Evolutionary conservation across 2,329 filamentous ascomycete genomes (phyloP), one percentile per base, ranked within the genome.

Genomic region (Microdochium paspali): DNA sequence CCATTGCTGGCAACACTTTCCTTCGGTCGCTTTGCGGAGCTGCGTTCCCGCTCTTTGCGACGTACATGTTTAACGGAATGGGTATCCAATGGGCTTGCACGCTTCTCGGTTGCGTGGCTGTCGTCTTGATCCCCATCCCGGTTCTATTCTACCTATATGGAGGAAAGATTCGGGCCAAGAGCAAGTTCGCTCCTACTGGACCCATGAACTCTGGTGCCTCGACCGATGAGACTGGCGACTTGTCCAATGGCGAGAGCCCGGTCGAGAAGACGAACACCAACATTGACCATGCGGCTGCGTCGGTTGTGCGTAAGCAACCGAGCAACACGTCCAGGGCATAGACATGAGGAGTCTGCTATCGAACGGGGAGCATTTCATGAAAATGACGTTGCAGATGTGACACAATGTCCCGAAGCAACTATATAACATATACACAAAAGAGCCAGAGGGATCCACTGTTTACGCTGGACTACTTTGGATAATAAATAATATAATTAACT

Each of bases 1-100:
- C 87, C 21, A 80, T 94, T 48, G 88, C 88, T 4, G 88, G 83
- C 21, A 93, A 90, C 65, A 86, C 87, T 0, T 85, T 94, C 58
- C 67, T 94, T 31, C 82, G 89, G 54, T 90, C 85, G 0, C 70
- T 90, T 9, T 85, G 83, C 52, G 88, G 86, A 53, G 86, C 87
- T 2, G 82, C 76, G 1, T 93, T 94, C 70, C 88, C 88, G 1
- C 74, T 93, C 1, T 93, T 93, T 61, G 80, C 85, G 0, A 75
- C 71, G 2, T 82, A 87, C 57, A 87, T 84, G 78, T 84, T 83
- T 53, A 64, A 76, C 10, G 76, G 75, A 43, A 66, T 84, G 62
- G 77, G 77, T 39, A 80, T 84, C 46, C 62, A 84, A 54, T 84
- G 74, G 70, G 78, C 80, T 1, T 67, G 76, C 6, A 84, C 80